Base-by-base conservation (phyloP, 1,284 basidiomycete genomes). In the Papiliotrema fonsecae region DNA sequence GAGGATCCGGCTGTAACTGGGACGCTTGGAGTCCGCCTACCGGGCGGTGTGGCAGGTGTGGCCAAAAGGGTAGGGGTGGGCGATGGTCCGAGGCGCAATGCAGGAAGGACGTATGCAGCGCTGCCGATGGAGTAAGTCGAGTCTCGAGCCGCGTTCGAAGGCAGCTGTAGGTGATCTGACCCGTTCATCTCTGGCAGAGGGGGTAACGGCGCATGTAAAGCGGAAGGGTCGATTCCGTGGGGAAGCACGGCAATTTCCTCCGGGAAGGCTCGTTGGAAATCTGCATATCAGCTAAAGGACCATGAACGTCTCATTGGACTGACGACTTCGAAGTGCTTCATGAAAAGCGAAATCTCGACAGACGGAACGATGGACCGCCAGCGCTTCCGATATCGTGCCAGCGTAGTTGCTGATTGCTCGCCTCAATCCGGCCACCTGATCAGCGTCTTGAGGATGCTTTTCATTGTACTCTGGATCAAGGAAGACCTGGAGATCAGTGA, bases 341-440 rank as follows among this genome's bases (percentile, higher is more conserved):
- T 97, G 92, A 79, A 97, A 97, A 2, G 85, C 81, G 42, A 86
- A 80, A 93, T 96, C 73, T 90, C 89, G 22, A 65, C 90, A 93
- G 41, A 96, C 75, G 47, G 83, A 79, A 1, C 83, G 83, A 66
- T 97, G 91, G 10, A 97, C 77, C 51, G 81, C 82, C 47, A 98
- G 78, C 65, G 89, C 92, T 41, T 80, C 82, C 54, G 89, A 85
- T 50, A 97, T 87, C 35, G 87, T 81, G 26, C 82, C 81, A 26
- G 88, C 90, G 73, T 93, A 87, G 51, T 89, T 84, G 53, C 92
- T 85, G 52, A 97, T 87, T 2, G 84, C 83, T 18, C 74, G 64
- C 38, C 82, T 79, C 25, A 97, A 75, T 60, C 84, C 82, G 22
- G 85, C 82, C 0, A 94, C 78, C 28, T 83, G 70, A 34, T 83